A percentile compares a stretch with the other conserved stretches of the same genome.
Conservation (phyloP, 2,329 filamentous ascomycete species). For the Aspergillus vadensis region DNA sequence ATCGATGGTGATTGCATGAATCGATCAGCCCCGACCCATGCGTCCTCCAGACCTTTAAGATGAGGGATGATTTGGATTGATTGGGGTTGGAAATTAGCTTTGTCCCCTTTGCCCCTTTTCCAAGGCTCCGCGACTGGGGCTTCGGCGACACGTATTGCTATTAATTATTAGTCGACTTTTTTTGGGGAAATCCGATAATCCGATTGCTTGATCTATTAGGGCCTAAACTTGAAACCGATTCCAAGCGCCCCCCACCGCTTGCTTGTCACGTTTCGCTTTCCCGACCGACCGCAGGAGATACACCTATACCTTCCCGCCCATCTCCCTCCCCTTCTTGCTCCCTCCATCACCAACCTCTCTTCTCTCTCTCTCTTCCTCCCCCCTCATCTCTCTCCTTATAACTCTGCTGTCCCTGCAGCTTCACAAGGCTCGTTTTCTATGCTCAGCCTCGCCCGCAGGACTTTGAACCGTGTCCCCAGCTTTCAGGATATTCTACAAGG, state of each 20-base stretch:
- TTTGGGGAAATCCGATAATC: neutral
- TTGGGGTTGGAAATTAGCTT: constrained; percentile 3
- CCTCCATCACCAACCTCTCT: constrained; percentile 24
- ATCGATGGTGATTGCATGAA: neutral
- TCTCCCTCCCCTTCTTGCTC: constrained; percentile 23
- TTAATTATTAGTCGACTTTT: neutral
- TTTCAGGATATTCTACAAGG: constrained; percentile 50
- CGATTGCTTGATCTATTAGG: constrained; percentile 10
- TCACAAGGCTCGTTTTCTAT: constrained; percentile 36
- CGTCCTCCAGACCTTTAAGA: neutral
- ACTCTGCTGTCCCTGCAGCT: constrained; percentile 33
- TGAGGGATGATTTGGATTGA: constrained; percentile 4
- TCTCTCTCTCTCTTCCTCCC: constrained; percentile 20
- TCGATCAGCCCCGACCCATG: neutral
- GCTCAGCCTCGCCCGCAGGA: constrained; percentile 47
- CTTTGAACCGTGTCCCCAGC: constrained; percentile 47
- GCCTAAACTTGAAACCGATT: constrained; percentile 42
- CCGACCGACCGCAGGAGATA: constrained; percentile 23
- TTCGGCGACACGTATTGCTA: neutral
- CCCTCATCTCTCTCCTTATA: constrained; percentile 20
- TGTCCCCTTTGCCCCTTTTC: constrained; percentile 1
- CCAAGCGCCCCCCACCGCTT: constrained; percentile 26
- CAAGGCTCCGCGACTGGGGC: constrained; percentile 3
- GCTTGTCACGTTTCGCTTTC: constrained; percentile 29
- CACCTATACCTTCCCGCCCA: constrained; percentile 30